Evolutionary conservation across 805 yeast genomes (phyloP).

Genomic region (Brettanomyces nanus): DNA sequence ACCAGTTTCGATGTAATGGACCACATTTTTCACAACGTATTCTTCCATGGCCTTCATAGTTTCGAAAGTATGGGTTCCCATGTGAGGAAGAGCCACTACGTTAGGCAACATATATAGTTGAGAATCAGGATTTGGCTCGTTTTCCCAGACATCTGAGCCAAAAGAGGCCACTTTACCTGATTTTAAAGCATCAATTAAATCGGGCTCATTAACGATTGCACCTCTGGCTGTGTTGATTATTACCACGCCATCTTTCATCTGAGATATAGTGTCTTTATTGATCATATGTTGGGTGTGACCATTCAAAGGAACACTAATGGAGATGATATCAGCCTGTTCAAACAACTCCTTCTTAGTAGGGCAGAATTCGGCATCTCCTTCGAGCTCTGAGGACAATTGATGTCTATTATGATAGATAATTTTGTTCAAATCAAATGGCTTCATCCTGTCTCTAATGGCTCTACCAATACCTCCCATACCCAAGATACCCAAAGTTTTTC

Average conservation of each 20-base stretch:
- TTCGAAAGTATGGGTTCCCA: constrained; percentile 76
- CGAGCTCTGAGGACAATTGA: constrained; percentile 51
- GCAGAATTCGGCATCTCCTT: constrained; percentile 61
- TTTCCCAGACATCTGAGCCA: constrained; percentile 71
- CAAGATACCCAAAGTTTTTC: constrained; percentile 67
- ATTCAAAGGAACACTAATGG: constrained; percentile 74
- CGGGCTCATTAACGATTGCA: constrained; percentile 63
- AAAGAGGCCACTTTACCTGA: constrained; percentile 60
- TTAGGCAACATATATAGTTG: constrained; percentile 57
- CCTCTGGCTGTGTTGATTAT: constrained; percentile 89
- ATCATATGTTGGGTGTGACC: constrained; percentile 60
- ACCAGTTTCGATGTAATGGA: constrained; percentile 50
- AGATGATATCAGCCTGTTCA: constrained; percentile 55
- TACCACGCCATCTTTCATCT: constrained; percentile 75
- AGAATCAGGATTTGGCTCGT: constrained; percentile 59
- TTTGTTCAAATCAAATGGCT: constrained; percentile 68
- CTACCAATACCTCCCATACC: constrained; percentile 92
- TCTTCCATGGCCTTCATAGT: constrained; percentile 76
- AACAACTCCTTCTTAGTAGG: constrained; percentile 61
- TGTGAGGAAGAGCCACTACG: constrained; percentile 79
- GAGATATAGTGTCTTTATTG: constrained; percentile 47
- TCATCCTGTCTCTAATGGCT: constrained; percentile 61
- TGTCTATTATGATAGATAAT: constrained; percentile 68
- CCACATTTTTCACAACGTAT: constrained; percentile 62
- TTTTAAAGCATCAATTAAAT: constrained; percentile 46